Evolutionary conservation across 2,329 filamentous ascomycete species (phyloP), one percentile per base, ranked within the genome.

Genomic region (Penicillium sp.): DNA sequence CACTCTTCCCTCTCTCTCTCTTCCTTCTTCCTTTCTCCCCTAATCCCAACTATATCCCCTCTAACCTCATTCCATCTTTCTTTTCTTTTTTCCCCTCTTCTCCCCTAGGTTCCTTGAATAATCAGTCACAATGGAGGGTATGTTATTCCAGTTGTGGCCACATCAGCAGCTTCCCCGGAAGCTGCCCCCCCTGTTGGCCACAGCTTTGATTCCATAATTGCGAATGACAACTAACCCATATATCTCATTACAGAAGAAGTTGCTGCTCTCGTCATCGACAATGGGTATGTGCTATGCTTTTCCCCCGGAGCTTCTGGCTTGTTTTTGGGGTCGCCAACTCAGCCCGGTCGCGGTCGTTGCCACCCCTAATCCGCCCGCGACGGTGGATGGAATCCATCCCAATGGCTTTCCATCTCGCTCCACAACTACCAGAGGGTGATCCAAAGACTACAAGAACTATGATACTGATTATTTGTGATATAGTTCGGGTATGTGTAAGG

Each of bases 401-500:
- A 62, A 61, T 59, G 57, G 57, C 56, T 35, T 47, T 44, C 56
- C 52, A 57, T 22, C 18, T 22, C 54, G 43, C 22, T 34, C 40
- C 40, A 43, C 48, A 57, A 43, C 26, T 13, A 20, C 24, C 45
- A 49, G 20, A 11, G 40, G 31, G 56, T 38, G 26, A 44, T 38
- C 9, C 22, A 26, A 53, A 20, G 13, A 34, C 24, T 32, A 18
- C 11, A 20, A 51, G 39, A 47, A 50, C 46, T 48, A 47, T 50
- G 47, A 60, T 62, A 64, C 68, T 71, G 61, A 71, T 66, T 49
- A 50, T 50, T 64, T 67, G 55, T 67, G 48, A 58, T 74, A 64
- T 79, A 97, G 93, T 89, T 97, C 94, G 82, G 94, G 94, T 88
- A 97, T 99, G 94, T 99, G 94, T 85, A 99, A 99, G 87, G 94